Conservation (phyloP, 495 filamentous ascomycete genomes). For the Trichoderma asperelloides region DNA sequence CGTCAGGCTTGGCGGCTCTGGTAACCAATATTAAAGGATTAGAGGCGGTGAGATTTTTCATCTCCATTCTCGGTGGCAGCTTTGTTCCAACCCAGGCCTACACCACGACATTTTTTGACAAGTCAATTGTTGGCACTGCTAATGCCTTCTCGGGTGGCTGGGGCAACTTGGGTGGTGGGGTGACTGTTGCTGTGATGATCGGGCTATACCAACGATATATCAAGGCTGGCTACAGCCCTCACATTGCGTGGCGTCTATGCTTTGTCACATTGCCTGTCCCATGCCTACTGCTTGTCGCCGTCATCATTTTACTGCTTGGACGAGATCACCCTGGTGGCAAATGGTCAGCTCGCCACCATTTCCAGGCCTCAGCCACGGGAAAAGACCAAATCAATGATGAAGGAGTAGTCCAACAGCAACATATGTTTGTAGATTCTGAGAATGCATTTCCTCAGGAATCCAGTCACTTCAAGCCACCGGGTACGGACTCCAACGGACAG, state of each 20-base stretch:
- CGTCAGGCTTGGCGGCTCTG: constrained; percentile 74
- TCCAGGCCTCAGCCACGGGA: not conserved
- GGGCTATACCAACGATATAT: constrained; percentile 82
- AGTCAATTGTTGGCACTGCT: constrained; percentile 85
- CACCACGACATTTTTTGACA: constrained; percentile 94
- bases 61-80: constrained; percentile 81
- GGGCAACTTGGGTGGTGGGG: constrained; percentile 87
- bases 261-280: constrained; percentile 56
- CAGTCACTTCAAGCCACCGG: not conserved
- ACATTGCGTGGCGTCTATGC: constrained; percentile 71
- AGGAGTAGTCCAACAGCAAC: not conserved
- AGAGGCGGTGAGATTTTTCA: constrained; percentile 76
- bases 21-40: constrained; percentile 62
- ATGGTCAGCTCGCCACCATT: constrained; percentile 65
- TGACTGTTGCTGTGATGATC: constrained; percentile 88
- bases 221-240: constrained; percentile 44
- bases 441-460: not conserved
- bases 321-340: constrained; percentile 79
- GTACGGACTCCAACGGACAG: not conserved
- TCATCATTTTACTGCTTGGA: constrained; percentile 63
- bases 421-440: not conserved
- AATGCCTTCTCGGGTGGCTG: constrained; percentile 80
- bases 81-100: constrained; percentile 97
- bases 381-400: not conserved
- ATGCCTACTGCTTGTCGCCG: constrained; percentile 55